Percentiles rank a stretch among this genome's conserved stretches.
Evolutionary conservation across 257 asterid genomes (phyloP).

Genomic region (Solanum etuberosum): DNA sequence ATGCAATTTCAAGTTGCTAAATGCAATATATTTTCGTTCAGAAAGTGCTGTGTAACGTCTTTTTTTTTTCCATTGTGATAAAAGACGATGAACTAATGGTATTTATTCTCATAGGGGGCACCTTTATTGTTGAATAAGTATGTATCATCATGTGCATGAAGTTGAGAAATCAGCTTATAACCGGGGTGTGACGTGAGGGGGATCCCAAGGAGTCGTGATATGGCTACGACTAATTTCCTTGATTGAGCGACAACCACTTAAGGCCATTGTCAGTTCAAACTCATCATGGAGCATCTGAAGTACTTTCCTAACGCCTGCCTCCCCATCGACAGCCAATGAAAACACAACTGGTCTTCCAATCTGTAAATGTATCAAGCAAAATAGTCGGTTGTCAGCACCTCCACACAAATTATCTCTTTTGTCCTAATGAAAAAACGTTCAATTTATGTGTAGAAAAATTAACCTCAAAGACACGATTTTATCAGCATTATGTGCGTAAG

Average conservation of each 20-base stretch:
- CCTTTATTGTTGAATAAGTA: not conserved
- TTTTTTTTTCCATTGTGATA: not conserved
- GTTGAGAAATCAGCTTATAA: slow-evolving; percentile 11
- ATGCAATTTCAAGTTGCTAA: not conserved
- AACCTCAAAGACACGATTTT: not conserved
- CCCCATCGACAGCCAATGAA: slow-evolving; percentile 63
- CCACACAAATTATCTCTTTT: not conserved
- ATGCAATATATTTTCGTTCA: not conserved
- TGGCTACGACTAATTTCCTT: slow-evolving; percentile 63
- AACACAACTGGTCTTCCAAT: slow-evolving; percentile 66
- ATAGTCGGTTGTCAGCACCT: not conserved
- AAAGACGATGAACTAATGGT: not conserved
- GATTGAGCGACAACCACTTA: slow-evolving; percentile 67
- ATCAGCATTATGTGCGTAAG: not conserved
- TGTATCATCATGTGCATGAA: not conserved
- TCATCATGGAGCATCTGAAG: slow-evolving; percentile 69
- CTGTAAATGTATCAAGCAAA: slow-evolving; percentile 11
- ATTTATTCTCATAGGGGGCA: not conserved
- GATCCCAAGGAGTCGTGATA: slow-evolving; percentile 38
- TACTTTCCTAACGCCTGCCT: slow-evolving; percentile 63
- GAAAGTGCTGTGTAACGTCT: not conserved
- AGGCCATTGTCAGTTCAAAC: slow-evolving; percentile 76
- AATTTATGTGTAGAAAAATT: not conserved
- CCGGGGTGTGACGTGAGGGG: slow-evolving; percentile 32
- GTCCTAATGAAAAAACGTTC: not conserved